Evolutionary conservation across 2,329 filamentous ascomycete species (phyloP).

Genomic region (Grosmannia clavigera): DNA sequence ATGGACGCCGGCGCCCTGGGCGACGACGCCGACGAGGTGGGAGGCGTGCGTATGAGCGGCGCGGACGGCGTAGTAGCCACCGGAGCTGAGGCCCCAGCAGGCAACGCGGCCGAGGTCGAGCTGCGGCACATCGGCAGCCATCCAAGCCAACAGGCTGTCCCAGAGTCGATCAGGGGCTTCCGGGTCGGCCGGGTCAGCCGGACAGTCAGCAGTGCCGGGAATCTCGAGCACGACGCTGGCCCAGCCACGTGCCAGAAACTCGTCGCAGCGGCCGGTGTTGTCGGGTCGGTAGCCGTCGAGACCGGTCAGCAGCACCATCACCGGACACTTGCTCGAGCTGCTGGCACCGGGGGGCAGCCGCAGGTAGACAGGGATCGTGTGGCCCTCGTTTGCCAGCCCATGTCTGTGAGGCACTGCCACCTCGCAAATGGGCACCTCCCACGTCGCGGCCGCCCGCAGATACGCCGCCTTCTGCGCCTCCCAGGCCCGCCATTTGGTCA

Average conservation of each 20-base stretch:
- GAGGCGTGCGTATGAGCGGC: constrained; percentile 54
- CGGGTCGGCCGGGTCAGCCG: constrained; percentile 49
- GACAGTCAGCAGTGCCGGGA: constrained; percentile 55
- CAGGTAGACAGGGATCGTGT: constrained; percentile 50
- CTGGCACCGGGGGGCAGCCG: constrained; percentile 37
- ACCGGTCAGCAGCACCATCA: constrained; percentile 46
- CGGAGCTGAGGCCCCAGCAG: constrained; percentile 52
- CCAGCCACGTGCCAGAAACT: constrained; percentile 52
- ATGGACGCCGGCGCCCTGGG: constrained; percentile 52
- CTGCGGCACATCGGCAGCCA: constrained; percentile 24
- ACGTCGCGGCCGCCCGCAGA: constrained; percentile 39
- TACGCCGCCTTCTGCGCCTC: constrained; percentile 51
- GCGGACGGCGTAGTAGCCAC: constrained; percentile 56
- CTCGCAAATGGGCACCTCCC: constrained; percentile 48
- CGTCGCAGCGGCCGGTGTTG: constrained; percentile 47
- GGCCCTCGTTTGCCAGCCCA: constrained; percentile 20
- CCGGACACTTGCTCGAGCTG: constrained; percentile 18
- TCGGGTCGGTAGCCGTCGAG: constrained; percentile 52
- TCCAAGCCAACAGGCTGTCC: constrained; percentile 49
- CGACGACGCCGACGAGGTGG: constrained; percentile 41
- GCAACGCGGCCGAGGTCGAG: constrained; percentile 46
- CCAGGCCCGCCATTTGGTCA: constrained; percentile 50
- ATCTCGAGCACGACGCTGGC: constrained; percentile 50
- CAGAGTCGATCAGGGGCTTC: constrained; percentile 47
- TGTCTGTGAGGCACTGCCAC: constrained; percentile 47